Evolutionary conservation across 768 basidiomycete genomes (phyloP).

Genomic region (Hysterangium stoloniferum): DNA sequence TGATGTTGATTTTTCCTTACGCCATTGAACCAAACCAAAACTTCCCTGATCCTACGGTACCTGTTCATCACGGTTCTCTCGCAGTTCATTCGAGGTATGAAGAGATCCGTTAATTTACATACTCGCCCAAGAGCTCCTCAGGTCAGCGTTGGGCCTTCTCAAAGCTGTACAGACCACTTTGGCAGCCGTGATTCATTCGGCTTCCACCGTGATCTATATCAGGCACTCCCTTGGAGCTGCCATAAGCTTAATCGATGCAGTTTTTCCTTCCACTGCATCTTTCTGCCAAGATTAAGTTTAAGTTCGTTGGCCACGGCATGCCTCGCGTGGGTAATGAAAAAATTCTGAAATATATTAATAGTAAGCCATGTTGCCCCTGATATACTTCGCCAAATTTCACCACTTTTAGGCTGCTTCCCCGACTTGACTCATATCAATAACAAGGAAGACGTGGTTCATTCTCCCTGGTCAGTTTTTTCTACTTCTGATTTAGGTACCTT

Average conservation of each 20-base stretch:
- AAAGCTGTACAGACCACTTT: constrained; percentile 33
- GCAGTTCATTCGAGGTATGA: constrained; percentile 24
- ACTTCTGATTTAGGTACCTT: neutral
- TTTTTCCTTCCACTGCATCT: constrained; percentile 45
- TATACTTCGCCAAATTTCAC: neutral
- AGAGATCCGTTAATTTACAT: neutral
- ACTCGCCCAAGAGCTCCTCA: neutral
- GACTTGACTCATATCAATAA: constrained; percentile 50
- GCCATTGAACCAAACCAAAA: constrained; percentile 25
- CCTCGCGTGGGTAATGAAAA: constrained; percentile 44
- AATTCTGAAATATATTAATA: constrained; percentile 41
- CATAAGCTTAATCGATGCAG: constrained; percentile 41
- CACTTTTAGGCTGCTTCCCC: constrained; percentile 27
- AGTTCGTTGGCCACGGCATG: constrained; percentile 38
- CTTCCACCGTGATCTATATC: constrained; percentile 33
- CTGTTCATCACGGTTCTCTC: constrained; percentile 37
- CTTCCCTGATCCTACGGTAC: constrained; percentile 36
- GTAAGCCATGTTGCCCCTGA: neutral
- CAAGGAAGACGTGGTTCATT: constrained; percentile 17
- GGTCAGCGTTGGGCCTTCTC: constrained; percentile 27
- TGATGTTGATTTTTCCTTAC: constrained; percentile 28
- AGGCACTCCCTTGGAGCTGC: constrained; percentile 50
- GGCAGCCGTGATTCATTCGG: constrained; percentile 26
- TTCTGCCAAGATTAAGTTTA: constrained; percentile 30
- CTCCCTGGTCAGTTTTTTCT: constrained; percentile 14